phyloP scores from a whole-genome alignment of 2,329 filamentous ascomycete species.

The Paraphaeosphaeria sporulosa region DNA sequence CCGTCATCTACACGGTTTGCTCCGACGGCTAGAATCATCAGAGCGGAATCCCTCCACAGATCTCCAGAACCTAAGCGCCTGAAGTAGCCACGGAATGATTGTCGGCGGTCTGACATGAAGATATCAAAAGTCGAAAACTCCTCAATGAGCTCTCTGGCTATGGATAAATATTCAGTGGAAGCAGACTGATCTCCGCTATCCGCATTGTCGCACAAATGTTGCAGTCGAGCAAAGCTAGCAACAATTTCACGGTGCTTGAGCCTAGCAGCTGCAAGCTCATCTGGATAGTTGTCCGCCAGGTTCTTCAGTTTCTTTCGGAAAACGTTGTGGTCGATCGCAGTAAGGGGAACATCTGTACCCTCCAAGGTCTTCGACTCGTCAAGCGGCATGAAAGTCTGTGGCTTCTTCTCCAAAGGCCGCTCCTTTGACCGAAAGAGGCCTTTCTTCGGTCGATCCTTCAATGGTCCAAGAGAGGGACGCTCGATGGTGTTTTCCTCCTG shows the following conservation, averaged over 20 bases:
- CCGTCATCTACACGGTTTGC: conserved; percentile 46
- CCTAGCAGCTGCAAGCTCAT: conserved; percentile 53
- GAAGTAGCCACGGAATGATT: conserved; percentile 49
- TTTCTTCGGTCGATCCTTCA: conserved; percentile 32
- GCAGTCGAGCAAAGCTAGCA: conserved; percentile 55
- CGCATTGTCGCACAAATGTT: conserved; percentile 51
- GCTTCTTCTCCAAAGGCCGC: conserved; percentile 21
- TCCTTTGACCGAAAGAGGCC: conserved; percentile 40
- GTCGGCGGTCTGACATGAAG: conserved; percentile 63
- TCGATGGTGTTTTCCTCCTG: conserved; percentile 28
- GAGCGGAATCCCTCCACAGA: conserved; percentile 43
- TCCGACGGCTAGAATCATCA: conserved; percentile 45
- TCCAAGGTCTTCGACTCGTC: conserved; percentile 34
- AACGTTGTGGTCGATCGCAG: conserved; percentile 37
- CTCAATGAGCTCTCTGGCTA: conserved; percentile 64
- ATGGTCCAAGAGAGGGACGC: conserved; percentile 23
- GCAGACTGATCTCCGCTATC: conserved; percentile 59
- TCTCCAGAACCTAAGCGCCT: conserved; percentile 40
- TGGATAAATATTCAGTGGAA: conserved; percentile 65
- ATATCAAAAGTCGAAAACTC: conserved; percentile 67
- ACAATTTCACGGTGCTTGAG: conserved; percentile 49
- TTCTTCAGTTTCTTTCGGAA: conserved; percentile 40
- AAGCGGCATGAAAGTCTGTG: conserved; percentile 40
- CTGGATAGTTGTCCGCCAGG: conserved; percentile 32
- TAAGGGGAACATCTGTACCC: conserved; percentile 38